phyloP scores from a whole-genome alignment of 106 monocot genomes.

The Allium fistulosum region DNA sequence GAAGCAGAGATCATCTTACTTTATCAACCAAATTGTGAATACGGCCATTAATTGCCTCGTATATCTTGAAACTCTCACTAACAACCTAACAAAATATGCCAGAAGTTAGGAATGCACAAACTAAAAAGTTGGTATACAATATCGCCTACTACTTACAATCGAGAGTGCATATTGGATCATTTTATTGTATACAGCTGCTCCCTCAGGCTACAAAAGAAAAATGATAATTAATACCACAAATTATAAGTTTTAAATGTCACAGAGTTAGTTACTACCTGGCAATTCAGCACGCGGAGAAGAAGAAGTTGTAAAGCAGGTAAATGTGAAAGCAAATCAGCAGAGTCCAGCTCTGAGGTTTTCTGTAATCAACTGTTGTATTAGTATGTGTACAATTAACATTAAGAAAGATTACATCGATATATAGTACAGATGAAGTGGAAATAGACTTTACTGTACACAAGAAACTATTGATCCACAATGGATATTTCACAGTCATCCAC shows the following conservation, averaged over 20 bases:
- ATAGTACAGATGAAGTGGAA: not conserved
- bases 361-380: slow-evolving; percentile 12
- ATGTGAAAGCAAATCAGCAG: slow-evolving; percentile 50
- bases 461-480: not conserved
- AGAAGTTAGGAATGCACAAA: not conserved
- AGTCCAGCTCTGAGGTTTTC: slow-evolving; percentile 42
- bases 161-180: slow-evolving; percentile 65
- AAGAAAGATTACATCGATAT: not conserved
- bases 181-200: slow-evolving; percentile 48
- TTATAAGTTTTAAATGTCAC: not conserved
- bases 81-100: slow-evolving; percentile 33
- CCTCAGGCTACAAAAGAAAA: slow-evolving; percentile 53
- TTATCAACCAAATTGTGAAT: slow-evolving; percentile 65
- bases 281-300: slow-evolving; percentile 44
- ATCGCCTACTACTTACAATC: slow-evolving; percentile 29
- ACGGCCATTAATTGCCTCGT: slow-evolving; percentile 54
- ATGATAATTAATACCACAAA: not conserved
- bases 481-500: not conserved
- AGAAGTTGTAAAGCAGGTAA: slow-evolving; percentile 69
- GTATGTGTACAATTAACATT: not conserved
- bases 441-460: not conserved
- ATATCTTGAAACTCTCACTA: slow-evolving; percentile 57
- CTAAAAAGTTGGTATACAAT: too few species aligned
- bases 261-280: slow-evolving; percentile 27
- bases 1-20: slow-evolving; percentile 12